Evolutionary conservation across 768 basidiomycete genomes (phyloP).

Genomic region (Chiua virens): DNA sequence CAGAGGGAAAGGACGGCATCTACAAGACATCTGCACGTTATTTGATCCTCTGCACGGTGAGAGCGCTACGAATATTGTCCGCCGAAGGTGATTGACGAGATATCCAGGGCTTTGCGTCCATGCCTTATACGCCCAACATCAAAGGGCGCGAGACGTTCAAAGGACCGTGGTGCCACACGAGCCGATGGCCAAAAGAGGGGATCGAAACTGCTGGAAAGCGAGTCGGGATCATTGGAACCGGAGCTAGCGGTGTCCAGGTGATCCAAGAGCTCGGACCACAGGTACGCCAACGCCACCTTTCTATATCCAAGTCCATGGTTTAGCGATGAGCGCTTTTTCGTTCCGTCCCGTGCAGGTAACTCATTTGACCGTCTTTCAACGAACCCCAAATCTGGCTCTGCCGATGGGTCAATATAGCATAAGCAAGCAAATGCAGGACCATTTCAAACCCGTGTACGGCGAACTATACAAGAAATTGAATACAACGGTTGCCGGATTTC

Average conservation of each 20-base stretch:
- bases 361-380: conserved; percentile 15
- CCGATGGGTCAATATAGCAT: conserved; percentile 8
- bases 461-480: conserved; percentile 2
- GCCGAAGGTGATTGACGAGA: not conserved
- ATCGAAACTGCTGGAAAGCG: conserved; percentile 8
- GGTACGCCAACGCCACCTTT: not conserved
- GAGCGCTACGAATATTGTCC: not conserved
- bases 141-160: conserved; percentile 11
- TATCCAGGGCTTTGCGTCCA: conserved; percentile 3
- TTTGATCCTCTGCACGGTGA: conserved; percentile 11
- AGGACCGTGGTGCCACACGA: conserved; percentile 8
- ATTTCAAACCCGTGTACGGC: conserved; percentile 13
- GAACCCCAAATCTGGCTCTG: conserved; percentile 12
- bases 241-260: conserved; percentile 12
- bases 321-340: not conserved
- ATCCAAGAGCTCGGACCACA: conserved; percentile 14
- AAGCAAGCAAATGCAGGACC: conserved; percentile 4
- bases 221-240: conserved; percentile 13
- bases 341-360: conserved; percentile 1
- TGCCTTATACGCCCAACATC: conserved; percentile 12
- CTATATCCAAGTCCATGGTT: not conserved
- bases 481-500: not conserved
- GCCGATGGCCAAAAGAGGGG: conserved; percentile 11
- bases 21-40: conserved; percentile 5
- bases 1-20: conserved; percentile 1